Evolutionary conservation across 1,284 basidiomycete genomes (phyloP).

Genomic region (Ceratobasidium sp.): DNA sequence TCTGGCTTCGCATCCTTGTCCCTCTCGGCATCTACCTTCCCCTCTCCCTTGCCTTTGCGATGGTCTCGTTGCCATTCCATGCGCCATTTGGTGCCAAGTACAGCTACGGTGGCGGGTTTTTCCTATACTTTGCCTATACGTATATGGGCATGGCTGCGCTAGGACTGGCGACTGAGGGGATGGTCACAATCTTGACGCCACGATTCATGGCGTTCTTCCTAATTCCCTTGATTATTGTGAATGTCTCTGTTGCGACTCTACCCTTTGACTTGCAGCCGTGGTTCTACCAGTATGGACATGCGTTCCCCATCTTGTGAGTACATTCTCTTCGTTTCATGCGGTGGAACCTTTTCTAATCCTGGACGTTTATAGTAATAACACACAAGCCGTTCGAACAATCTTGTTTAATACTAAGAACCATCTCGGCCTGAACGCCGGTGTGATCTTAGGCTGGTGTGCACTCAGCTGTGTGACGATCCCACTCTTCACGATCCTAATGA

Average conservation of each 20-base stretch:
- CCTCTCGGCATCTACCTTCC: no score
- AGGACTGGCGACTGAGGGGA: constrained; percentile 53
- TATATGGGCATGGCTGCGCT: constrained; percentile 56
- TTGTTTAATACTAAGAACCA: no score
- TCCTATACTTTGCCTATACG: constrained; percentile 56
- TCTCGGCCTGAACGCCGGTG: no score
- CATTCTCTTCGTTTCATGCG: constrained; percentile 53
- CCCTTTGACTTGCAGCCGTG: constrained; percentile 61
- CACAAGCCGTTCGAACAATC: no score
- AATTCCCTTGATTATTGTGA: constrained; percentile 60
- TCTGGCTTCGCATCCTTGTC: no score
- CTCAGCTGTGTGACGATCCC: constrained; percentile 58
- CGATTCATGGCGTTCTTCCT: constrained; percentile 48
- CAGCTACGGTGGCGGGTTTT: constrained; percentile 57
- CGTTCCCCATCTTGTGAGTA: constrained; percentile 62
- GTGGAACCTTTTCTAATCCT: not conserved
- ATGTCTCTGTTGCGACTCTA: constrained; percentile 55
- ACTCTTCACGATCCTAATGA: constrained; percentile 58
- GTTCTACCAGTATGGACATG: constrained; percentile 59
- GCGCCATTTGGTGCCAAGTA: constrained; percentile 55
- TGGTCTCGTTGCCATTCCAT: no score
- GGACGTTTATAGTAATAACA: no score
- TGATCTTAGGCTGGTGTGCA: no score
- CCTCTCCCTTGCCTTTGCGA: no score
- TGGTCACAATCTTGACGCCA: no score